Conservation (phyloP, 768 basidiomycete species). For the Pleurotus platypus region DNA sequence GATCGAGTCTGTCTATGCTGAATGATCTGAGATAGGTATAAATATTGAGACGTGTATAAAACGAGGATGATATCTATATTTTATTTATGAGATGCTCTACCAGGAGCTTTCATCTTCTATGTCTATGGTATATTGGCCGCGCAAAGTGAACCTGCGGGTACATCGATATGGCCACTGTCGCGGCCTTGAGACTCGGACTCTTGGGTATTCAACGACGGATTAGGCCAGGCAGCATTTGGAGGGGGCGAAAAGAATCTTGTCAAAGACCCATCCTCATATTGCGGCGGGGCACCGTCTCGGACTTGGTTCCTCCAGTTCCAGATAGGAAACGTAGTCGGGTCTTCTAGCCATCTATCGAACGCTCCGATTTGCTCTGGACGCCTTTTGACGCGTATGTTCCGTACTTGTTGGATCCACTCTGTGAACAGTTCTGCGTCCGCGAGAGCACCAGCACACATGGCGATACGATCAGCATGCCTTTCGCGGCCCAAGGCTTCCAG, state of each 20-base stretch:
- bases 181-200: too few species aligned
- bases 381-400: neutral
- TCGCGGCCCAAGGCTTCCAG: slow-evolving; percentile 21
- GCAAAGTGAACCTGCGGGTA: too few species aligned
- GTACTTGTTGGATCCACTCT: slow-evolving; percentile 26
- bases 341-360: slow-evolving; percentile 4
- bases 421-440: slow-evolving; percentile 30
- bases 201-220: too few species aligned
- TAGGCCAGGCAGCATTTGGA: too few species aligned
- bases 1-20: too few species aligned
- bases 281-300: neutral
- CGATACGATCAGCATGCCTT: slow-evolving; percentile 33
- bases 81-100: too few species aligned
- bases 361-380: neutral
- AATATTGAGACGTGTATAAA: too few species aligned
- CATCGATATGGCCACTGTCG: too few species aligned
- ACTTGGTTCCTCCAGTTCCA: slow-evolving; percentile 4
- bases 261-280: neutral
- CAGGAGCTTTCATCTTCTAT: too few species aligned
- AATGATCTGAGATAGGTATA: too few species aligned
- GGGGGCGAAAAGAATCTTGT: slow-evolving; percentile 4
- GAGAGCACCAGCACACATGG: slow-evolving; percentile 39
- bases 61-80: too few species aligned
- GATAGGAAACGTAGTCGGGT: neutral
- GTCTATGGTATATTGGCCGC: too few species aligned